A percentile compares a stretch with the other conserved stretches of the same genome.
phyloP scores from a whole-genome alignment of 352 stramenopile species.

The Saprolegnia diclina region DNA sequence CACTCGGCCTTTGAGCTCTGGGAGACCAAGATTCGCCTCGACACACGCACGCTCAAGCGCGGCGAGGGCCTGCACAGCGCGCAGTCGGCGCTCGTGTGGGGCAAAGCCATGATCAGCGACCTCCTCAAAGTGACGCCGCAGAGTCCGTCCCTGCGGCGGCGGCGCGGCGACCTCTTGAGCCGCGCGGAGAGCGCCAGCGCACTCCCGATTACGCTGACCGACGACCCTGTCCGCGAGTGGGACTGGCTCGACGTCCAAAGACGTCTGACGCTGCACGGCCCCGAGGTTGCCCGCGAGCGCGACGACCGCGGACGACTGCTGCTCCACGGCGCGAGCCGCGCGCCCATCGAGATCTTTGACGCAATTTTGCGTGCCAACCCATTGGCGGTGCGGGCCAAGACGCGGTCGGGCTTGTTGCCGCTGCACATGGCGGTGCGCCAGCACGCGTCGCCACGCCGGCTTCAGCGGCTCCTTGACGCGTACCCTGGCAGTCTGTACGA shows the following conservation, averaged over 20 bases:
- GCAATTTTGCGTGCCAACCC: conserved; percentile 32
- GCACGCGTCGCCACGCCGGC: conserved; percentile 45
- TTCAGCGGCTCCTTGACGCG: conserved; percentile 63
- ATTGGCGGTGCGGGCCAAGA: conserved; percentile 36
- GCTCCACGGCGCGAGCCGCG: conserved; percentile 22
- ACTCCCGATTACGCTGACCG: background rate
- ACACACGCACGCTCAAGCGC: conserved; percentile 23
- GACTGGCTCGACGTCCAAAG: conserved; percentile 16
- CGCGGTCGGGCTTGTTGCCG: conserved; percentile 53
- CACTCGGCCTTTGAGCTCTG: conserved; percentile 10
- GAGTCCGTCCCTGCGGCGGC: background rate
- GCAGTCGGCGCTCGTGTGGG: conserved; percentile 8
- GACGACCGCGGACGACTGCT: conserved; percentile 43
- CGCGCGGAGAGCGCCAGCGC: background rate
- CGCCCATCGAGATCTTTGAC: conserved; percentile 21
- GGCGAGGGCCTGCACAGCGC: background rate
- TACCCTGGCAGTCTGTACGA: conserved; percentile 47
- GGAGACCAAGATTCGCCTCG: background rate
- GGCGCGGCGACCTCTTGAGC: background rate
- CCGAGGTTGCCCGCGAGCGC: conserved; percentile 35
- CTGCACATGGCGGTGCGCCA: conserved; percentile 66
- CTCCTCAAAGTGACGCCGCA: conserved; percentile 3
- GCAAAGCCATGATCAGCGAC: conserved; percentile 11
- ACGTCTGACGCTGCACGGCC: conserved; percentile 32
- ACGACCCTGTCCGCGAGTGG: background rate